Conservation (phyloP, 1,284 basidiomycete genomes). For the Pascua sp. region DNA sequence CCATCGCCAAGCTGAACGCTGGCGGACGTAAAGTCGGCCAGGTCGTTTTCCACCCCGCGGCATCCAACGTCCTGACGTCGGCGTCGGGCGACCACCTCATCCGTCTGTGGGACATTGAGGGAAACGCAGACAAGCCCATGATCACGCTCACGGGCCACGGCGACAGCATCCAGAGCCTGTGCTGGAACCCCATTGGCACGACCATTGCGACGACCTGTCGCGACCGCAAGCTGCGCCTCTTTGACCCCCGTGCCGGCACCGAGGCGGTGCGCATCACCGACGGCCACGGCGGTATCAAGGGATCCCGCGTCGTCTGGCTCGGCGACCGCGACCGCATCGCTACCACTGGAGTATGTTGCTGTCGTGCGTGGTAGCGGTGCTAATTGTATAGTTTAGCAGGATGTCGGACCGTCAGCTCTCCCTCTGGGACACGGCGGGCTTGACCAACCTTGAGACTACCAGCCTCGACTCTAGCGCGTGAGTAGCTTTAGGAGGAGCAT, state of each 20-base stretch:
- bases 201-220: slow-evolving; percentile 71
- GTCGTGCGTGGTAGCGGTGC: neutral
- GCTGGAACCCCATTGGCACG: slow-evolving; percentile 80
- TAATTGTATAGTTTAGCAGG: slow-evolving; percentile 64
- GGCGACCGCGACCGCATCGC: slow-evolving; percentile 82
- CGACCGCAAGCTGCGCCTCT: slow-evolving; percentile 87
- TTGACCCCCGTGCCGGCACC: slow-evolving; percentile 76
- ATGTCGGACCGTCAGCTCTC: slow-evolving; percentile 88
- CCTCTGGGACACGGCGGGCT: slow-evolving; percentile 75
- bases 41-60: slow-evolving; percentile 90
- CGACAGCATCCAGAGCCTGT: slow-evolving; percentile 82
- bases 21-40: slow-evolving; percentile 80
- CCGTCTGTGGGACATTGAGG: slow-evolving; percentile 85
- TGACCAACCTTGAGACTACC: slow-evolving; percentile 70
- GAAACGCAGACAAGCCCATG: slow-evolving; percentile 59
- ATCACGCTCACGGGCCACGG: slow-evolving; percentile 69
- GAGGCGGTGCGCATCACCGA: slow-evolving; percentile 78
- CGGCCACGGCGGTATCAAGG: slow-evolving; percentile 91
- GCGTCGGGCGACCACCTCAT: slow-evolving; percentile 85
- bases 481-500: too few relatives aligned
- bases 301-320: slow-evolving; percentile 84
- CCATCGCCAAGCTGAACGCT: slow-evolving; percentile 54
- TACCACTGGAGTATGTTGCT: slow-evolving; percentile 65
- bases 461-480: slow-evolving; percentile 75
- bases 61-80: slow-evolving; percentile 77